These are phyloP conservation scores for Lentinus brumalis DNA, from an alignment of 768 basidiomycete genomes.

Conservation along the genomic window DNA sequence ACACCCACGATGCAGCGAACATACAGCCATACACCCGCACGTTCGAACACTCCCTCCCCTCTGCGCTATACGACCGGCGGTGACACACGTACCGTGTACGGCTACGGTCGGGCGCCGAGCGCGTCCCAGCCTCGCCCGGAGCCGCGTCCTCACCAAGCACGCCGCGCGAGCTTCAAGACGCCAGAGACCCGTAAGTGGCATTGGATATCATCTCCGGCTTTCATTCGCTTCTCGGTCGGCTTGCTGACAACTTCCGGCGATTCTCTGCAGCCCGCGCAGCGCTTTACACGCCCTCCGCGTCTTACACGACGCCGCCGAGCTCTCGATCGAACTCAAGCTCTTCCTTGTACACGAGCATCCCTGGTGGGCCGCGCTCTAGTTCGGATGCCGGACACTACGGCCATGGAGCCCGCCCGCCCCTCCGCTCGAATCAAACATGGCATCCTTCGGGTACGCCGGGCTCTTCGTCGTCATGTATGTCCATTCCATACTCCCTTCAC, in stretches of 20 bases:
- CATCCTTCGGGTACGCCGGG: conserved; percentile 42
- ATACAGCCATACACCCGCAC: conserved; percentile 42
- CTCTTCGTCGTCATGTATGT: conserved; percentile 43
- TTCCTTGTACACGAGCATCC: conserved; percentile 46
- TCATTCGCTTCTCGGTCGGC: not conserved
- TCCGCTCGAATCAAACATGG: conserved; percentile 52
- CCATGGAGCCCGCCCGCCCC: conserved; percentile 44
- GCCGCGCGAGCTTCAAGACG: conserved; percentile 46
- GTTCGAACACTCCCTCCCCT: conserved; percentile 40
- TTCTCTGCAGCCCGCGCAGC: conserved; percentile 15
- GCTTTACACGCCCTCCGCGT: conserved; percentile 26
- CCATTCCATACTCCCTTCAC: conserved; percentile 7
- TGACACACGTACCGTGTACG: conserved; percentile 29
- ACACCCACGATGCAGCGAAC: conserved; percentile 35
- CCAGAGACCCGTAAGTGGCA: conserved; percentile 45
- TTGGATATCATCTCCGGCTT: not conserved
- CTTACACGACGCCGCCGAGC: conserved; percentile 39
- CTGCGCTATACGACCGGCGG: conserved; percentile 31
- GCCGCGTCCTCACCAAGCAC: conserved; percentile 39
- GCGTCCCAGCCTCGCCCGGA: conserved; percentile 31
- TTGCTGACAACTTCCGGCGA: conserved; percentile 8
- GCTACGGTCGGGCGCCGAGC: conserved; percentile 36
- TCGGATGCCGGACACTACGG: conserved; percentile 43
- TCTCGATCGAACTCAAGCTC: conserved; percentile 56
- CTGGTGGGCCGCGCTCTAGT: conserved; percentile 31